Evolutionary conservation across 1,284 basidiomycete genomes (phyloP).

Genomic region (Fomitopsis betulina): DNA sequence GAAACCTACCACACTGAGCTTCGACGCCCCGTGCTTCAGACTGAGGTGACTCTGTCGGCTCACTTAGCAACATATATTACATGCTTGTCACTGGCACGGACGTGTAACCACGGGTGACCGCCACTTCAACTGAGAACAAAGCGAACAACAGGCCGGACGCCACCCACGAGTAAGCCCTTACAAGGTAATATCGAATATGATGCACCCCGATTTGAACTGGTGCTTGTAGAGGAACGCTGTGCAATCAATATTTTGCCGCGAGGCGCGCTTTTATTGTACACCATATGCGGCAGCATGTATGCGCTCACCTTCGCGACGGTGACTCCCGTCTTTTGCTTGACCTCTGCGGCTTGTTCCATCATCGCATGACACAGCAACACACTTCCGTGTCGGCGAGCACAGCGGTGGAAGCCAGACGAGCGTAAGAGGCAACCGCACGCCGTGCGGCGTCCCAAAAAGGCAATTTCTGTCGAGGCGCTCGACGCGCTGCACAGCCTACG

Average conservation of each 20-base stretch:
- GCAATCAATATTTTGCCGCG: background rate
- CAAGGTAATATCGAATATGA: too few species aligned
- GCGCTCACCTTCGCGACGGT: background rate
- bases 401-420: background rate
- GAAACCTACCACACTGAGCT: too few species aligned
- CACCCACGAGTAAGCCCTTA: too few species aligned
- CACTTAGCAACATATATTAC: too few species aligned
- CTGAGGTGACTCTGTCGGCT: too few species aligned
- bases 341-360: background rate
- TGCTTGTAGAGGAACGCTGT: too few species aligned
- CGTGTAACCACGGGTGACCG: too few species aligned
- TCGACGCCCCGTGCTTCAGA: too few species aligned
- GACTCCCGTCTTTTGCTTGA: background rate
- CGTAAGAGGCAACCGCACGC: background rate
- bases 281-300: background rate
- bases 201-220: too few species aligned
- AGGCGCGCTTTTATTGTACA: background rate
- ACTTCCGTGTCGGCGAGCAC: background rate
- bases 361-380: background rate
- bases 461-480: background rate
- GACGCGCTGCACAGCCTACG: background rate
- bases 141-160: too few species aligned
- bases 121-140: too few species aligned
- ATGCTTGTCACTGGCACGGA: too few species aligned
- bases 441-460: background rate